phyloP scores from a whole-genome alignment of 768 basidiomycete species.

The Hortiboletus flavorubellus region DNA sequence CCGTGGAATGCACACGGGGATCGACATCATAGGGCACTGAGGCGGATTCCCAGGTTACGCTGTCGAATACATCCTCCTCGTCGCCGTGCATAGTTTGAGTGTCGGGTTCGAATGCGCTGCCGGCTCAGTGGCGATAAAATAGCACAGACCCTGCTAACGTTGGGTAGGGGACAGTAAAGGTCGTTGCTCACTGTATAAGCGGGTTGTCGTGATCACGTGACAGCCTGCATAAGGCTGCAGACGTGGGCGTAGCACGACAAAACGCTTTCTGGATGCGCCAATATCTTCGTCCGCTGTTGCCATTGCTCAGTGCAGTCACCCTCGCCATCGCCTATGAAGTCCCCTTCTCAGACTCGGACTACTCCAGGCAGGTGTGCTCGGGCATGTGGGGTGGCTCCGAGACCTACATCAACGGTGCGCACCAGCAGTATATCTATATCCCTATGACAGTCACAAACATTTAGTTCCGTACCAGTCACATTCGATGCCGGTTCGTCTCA shows the following conservation, averaged over 20 bases:
- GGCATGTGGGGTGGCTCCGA: constrained; percentile 87
- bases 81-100: constrained; percentile 64
- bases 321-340: constrained; percentile 54
- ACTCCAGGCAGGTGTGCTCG: constrained; percentile 87
- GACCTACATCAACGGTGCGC: constrained; percentile 80
- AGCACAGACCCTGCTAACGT: not conserved
- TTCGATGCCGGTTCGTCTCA: constrained; percentile 68
- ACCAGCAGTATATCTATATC: constrained; percentile 7
- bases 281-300: constrained; percentile 21
- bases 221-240: constrained; percentile 5
- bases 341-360: constrained; percentile 71
- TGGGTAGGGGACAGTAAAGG: not conserved
- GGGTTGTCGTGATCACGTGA: constrained; percentile 26
- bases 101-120: not conserved
- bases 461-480: constrained; percentile 47
- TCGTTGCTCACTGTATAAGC: not conserved
- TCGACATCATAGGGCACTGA: constrained; percentile 52
- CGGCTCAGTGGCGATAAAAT: not conserved
- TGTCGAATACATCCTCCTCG: constrained; percentile 89
- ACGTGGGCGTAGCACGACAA: constrained; percentile 20
- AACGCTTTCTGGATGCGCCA: constrained; percentile 27
- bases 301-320: constrained; percentile 31
- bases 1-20: constrained; percentile 38
- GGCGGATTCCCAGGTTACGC: constrained; percentile 86
- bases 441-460: constrained; percentile 17